Base-by-base conservation (phyloP, 441 rosid species). In the Hura crepitans region DNA sequence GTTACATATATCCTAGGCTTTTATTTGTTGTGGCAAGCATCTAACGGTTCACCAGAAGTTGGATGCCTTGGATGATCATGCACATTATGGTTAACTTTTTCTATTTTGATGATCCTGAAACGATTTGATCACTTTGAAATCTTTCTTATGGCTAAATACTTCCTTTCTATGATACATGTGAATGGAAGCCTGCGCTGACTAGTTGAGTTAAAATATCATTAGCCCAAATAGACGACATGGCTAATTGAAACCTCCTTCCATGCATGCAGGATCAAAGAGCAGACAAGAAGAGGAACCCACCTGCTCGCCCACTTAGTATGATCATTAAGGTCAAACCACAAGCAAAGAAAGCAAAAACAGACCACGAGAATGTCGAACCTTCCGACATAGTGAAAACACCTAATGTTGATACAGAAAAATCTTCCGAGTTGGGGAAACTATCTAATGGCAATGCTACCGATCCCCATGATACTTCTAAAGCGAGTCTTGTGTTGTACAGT, bases 281-380 rank as follows among this genome's bases (percentile, higher is more conserved):
- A 43, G 74, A 54, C 33, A 84, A 79, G 70, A 89, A 78, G 83
- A 89, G 88, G 78, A 87, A 84, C 57, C 78, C 81, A 6, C 74
- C 86, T 20, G 59, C 89, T 74, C 91, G 75, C 20, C 90, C 97
- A 28, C 53, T 82, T 61, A 79, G 81, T 30, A 68, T 91, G 76
- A 78, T 87, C 60, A 78, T 94, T 60, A 91, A 88, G 82, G 90
- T 90, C 66, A 88, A 87, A 80, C 85, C 92, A 27, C 91, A 81
- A 43, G 82, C 87, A 23, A 94, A 94, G 87, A 94, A 84, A 65
- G 90, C 89, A 10, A 94, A 84, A 73, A 43, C 68, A 2, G 83
- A 83, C 14, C 75, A 59, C 54, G 80, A 53, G 64, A 77, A 50
- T 64, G 73, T 74, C 53, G 76, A 81, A 50, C 69, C 60, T 33